Base-by-base conservation (phyloP, 1,139 yeast species). In the Debaryomyces nepalensis region DNA sequence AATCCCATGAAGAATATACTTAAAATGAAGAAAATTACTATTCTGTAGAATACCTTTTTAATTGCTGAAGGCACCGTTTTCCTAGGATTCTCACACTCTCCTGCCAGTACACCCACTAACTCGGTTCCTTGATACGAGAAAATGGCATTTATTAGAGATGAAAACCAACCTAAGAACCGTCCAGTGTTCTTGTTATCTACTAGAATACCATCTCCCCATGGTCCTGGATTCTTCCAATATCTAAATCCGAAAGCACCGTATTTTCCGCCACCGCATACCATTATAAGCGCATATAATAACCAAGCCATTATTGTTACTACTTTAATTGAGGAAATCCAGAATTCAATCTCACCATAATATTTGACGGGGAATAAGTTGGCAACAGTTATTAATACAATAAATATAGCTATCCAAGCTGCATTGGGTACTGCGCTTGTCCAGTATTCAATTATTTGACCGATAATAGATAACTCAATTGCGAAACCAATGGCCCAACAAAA, bases 191-290 rank as follows among this genome's bases (percentile, higher is more conserved):
- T 63, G 49, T 74, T 64, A 20, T 69, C 66, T 14, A 73, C 67
- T 26, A 61, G 54, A 43, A 73, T 66, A 35, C 88, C 89, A 8
- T 82, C 75, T 49, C 87, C 90, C 82, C 78, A 88, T 1, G 97
- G 84, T 40, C 97, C 97, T 3, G 97, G 97, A 58, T 90, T 69
- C 64, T 91, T 81, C 97, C 97, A 91, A 69, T 90, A 89, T 61
- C 90, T 75, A 72, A 85, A 86, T 6, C 93, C 95, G 34, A 86
- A 77, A 11, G 90, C 85, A 11, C 90, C 89, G n/a, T 79, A 73
- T 34, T 63, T 52, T 42, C 86, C 84, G 8, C 84, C 88, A 51
- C 95, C 93, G 58, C 88, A 82, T 21, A 83, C 87, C 71, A 82
- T 81, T 57, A 81, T 69, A 49, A 85, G 70, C 27, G 87, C 84